Conservation (phyloP, 2,329 filamentous ascomycete genomes). For the Pezicula radicicola region DNA sequence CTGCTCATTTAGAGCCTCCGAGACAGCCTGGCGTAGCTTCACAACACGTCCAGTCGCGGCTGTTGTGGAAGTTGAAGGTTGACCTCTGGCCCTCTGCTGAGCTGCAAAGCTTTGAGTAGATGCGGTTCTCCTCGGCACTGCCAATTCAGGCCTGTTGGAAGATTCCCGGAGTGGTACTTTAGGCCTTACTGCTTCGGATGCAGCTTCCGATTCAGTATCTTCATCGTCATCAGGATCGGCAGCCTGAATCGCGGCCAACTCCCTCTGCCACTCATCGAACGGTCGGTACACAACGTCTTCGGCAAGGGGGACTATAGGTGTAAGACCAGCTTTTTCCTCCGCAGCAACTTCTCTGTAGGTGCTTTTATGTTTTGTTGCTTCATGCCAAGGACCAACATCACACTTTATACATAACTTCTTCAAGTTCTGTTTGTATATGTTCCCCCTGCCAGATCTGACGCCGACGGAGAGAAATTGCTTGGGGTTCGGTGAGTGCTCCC, state of each 20-base stretch:
- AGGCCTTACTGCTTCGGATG: not conserved
- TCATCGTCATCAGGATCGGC: conserved; percentile 6
- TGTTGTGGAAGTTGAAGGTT: conserved; percentile 30
- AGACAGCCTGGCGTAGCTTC: conserved; percentile 14
- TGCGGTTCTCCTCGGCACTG: conserved; percentile 39
- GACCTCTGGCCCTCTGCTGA: conserved; percentile 58
- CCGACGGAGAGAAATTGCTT: conserved; percentile 51
- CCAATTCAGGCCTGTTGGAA: conserved; percentile 4
- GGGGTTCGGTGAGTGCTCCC: conserved; percentile 54
- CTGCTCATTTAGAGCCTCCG: conserved; percentile 2
- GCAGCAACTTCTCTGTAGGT: conserved; percentile 63
- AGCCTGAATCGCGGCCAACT: conserved; percentile 34
- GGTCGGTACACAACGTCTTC: conserved; percentile 62
- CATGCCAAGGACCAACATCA: conserved; percentile 54
- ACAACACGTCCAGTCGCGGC: conserved; percentile 9
- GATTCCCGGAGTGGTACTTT: not conserved
- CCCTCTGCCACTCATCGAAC: conserved; percentile 57
- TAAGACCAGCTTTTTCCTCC: conserved; percentile 65
- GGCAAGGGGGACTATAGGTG: conserved; percentile 58
- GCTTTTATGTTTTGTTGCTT: conserved; percentile 42
- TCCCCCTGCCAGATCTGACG: conserved; percentile 39
- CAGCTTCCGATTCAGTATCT: conserved; percentile 9
- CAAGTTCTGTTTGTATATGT: conserved; percentile 42
- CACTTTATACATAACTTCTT: conserved; percentile 56
- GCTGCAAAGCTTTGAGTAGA: conserved; percentile 63